Percentiles rank a stretch among this genome's conserved stretches.
These are phyloP conservation scores for Pseudogymnoascus sp. DNA, from an alignment of 2,329 filamentous ascomycete genomes.

Conservation along the genomic window DNA sequence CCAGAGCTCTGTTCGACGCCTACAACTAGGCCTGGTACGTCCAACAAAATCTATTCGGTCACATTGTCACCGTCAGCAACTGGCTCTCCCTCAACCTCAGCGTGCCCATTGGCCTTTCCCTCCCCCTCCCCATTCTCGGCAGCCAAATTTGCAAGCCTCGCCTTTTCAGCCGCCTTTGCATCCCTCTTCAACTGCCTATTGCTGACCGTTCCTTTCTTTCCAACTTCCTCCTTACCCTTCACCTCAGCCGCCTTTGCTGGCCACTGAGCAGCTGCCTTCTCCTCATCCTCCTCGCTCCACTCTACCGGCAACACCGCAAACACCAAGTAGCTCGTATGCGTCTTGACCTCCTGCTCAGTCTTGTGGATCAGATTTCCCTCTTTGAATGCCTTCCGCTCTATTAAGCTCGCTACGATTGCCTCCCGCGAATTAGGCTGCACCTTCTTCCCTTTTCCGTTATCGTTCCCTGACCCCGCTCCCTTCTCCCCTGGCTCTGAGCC, in stretches of 20 bases:
- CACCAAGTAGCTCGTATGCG: conserved; percentile 92
- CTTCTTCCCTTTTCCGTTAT: conserved; percentile 25
- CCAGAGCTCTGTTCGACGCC: neutral
- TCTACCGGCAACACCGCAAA: conserved; percentile 83
- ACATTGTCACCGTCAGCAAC: neutral
- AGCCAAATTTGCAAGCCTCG: neutral
- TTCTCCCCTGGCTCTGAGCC: conserved; percentile 23
- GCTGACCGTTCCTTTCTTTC: conserved; percentile 24
- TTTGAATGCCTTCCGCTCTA: conserved; percentile 52
- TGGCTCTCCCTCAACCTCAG: neutral
- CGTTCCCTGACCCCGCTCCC: conserved; percentile 18
- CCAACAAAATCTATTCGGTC: neutral
- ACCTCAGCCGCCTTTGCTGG: conserved; percentile 30
- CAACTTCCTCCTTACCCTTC: conserved; percentile 43
- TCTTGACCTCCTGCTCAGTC: conserved; percentile 82
- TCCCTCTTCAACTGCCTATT: conserved; percentile 8
- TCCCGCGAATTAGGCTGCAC: conserved; percentile 24
- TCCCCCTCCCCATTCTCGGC: neutral
- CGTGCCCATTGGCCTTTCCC: neutral
- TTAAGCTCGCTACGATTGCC: conserved; percentile 25
- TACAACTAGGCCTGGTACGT: neutral
- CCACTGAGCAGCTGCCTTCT: conserved; percentile 54
- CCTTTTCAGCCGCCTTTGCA: neutral
- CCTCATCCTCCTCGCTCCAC: conserved; percentile 79
- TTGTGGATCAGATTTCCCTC: conserved; percentile 72